Evolutionary conservation across 352 stramenopile genomes (phyloP).

Genomic region (Phytopythium chamaehyphon): DNA sequence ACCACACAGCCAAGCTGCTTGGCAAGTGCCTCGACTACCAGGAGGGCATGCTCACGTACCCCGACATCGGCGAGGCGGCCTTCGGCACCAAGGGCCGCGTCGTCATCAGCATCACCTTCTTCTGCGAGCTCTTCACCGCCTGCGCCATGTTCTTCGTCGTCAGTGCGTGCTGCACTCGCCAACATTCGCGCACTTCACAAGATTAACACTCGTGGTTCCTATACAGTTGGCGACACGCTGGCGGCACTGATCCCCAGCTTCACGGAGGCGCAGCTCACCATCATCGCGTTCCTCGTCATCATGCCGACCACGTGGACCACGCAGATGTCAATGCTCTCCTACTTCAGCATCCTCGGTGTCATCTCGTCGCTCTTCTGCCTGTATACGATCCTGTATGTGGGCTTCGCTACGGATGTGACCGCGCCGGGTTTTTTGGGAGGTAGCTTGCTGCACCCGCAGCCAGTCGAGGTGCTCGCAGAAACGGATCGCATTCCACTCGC

Average conservation of each 20-base stretch:
- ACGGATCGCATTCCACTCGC: slow-evolving; percentile 62
- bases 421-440: slow-evolving; percentile 35
- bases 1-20: slow-evolving; percentile 82
- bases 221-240: slow-evolving; percentile 74
- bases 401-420: slow-evolving; percentile 45
- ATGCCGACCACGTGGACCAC: slow-evolving; percentile 81
- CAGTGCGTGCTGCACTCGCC: slow-evolving; percentile 38
- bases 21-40: slow-evolving; percentile 79
- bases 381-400: slow-evolving; percentile 72
- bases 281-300: slow-evolving; percentile 69
- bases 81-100: slow-evolving; percentile 67
- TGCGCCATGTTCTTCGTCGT: slow-evolving; percentile 78
- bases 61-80: slow-evolving; percentile 77
- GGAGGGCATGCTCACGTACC: slow-evolving; percentile 79
- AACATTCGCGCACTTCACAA: neutral
- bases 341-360: slow-evolving; percentile 82
- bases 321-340: slow-evolving; percentile 78
- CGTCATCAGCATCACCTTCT: slow-evolving; percentile 80
- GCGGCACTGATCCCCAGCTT: slow-evolving; percentile 66
- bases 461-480: slow-evolving; percentile 57
- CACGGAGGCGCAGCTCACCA: slow-evolving; percentile 47
- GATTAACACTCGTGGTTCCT: neutral
- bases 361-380: slow-evolving; percentile 82
- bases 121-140: slow-evolving; percentile 77
- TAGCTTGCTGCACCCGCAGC: slow-evolving; percentile 61